These are phyloP conservation scores for Rhodotorula sp. DNA, from an alignment of 1,284 basidiomycete species.

Conservation along the genomic window DNA sequence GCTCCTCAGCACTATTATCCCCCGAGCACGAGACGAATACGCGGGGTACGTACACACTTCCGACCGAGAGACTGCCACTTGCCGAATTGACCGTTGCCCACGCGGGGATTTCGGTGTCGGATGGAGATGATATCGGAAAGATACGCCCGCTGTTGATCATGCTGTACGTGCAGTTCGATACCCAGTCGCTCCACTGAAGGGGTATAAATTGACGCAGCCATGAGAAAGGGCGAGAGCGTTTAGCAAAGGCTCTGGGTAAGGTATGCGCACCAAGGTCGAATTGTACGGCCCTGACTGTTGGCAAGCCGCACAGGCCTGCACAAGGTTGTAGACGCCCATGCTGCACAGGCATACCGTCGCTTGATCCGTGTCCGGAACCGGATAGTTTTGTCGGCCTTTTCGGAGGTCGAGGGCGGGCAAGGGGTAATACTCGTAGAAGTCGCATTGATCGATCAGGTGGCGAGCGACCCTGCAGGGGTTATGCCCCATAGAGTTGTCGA, in stretches of 20 bases:
- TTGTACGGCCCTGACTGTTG: conserved; percentile 8
- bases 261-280: conserved; percentile 13
- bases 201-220: neutral
- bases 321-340: conserved; percentile 33
- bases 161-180: conserved; percentile 28
- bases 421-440: conserved; percentile 60
- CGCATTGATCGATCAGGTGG: conserved; percentile 58
- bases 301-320: conserved; percentile 36
- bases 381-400: conserved; percentile 70
- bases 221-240: neutral
- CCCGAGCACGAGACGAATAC: neutral
- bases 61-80: conserved; percentile 16
- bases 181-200: conserved; percentile 30
- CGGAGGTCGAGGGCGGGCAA: conserved; percentile 63
- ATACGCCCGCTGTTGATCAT: conserved; percentile 19
- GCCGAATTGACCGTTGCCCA: conserved; percentile 28
- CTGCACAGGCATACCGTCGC: conserved; percentile 19
- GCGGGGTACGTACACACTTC: neutral
- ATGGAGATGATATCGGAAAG: conserved; percentile 19
- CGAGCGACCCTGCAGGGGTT: conserved; percentile 52
- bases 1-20: too few relatives aligned
- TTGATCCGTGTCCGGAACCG: conserved; percentile 57
- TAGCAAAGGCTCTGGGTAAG: neutral
- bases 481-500: conserved; percentile 55
- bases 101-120: conserved; percentile 13